A percentile compares a stretch with the other conserved stretches of the same genome.
Conservation (phyloP, 257 asterid species). For the Fraxinus excelsior region DNA sequence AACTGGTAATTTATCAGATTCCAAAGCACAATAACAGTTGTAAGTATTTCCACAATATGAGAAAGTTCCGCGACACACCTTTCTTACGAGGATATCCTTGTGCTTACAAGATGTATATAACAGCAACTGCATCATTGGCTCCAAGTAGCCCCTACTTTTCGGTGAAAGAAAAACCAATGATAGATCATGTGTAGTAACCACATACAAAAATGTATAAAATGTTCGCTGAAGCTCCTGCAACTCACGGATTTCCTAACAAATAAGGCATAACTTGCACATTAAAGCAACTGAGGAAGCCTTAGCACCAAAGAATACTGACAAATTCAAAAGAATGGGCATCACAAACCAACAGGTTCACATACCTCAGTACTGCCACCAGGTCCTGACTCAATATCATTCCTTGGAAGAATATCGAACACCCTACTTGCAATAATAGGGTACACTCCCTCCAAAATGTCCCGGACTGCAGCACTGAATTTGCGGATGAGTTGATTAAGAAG, state of each 20-base stretch:
- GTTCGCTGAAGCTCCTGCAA: slow-evolving; percentile 83
- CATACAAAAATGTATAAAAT: slow-evolving; percentile 77
- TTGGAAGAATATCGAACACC: slow-evolving; percentile 70
- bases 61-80: slow-evolving; percentile 45
- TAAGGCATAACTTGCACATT: background rate
- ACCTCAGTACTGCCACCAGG: slow-evolving; percentile 94
- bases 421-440: slow-evolving; percentile 80
- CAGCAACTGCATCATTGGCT: slow-evolving; percentile 81
- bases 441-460: slow-evolving; percentile 76
- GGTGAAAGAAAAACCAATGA: slow-evolving; percentile 70
- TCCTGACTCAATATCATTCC: slow-evolving; percentile 61
- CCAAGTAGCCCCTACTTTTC: slow-evolving; percentile 59
- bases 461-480: slow-evolving; percentile 69
- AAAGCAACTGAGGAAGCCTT: slow-evolving; percentile 16
- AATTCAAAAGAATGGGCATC: background rate
- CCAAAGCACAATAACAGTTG: slow-evolving; percentile 1
- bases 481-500: slow-evolving; percentile 91
- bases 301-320: background rate
- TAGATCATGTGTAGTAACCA: slow-evolving; percentile 74
- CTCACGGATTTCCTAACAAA: slow-evolving; percentile 87
- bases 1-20: slow-evolving; percentile 1
- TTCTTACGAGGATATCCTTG: slow-evolving; percentile 71
- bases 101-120: slow-evolving; percentile 70
- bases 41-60: slow-evolving; percentile 2
- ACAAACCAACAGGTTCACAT: slow-evolving; percentile 24